Percentiles rank a stretch among this genome's conserved stretches.
phyloP scores from a whole-genome alignment of 176 grass and related monocot genomes.

The Aegilops longissima region DNA sequence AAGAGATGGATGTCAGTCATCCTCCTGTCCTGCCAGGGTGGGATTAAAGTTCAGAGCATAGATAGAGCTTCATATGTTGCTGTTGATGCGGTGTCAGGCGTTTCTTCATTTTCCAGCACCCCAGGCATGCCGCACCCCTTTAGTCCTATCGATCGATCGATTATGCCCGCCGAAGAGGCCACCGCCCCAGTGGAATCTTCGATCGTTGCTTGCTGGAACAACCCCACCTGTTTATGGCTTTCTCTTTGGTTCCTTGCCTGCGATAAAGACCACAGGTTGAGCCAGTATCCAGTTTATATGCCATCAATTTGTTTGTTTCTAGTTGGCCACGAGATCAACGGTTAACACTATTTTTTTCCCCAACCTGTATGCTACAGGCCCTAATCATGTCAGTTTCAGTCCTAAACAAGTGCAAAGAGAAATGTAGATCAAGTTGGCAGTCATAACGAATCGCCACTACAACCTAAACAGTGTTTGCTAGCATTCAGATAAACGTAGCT shows the following conservation, averaged over 20 bases:
- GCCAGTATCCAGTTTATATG: not conserved
- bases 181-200: no score
- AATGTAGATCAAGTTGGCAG: not conserved
- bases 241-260: not conserved
- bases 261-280: not conserved
- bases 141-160: not conserved
- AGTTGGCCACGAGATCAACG: not conserved
- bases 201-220: not conserved
- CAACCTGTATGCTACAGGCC: not conserved
- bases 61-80: not conserved
- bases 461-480: not conserved
- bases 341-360: not conserved
- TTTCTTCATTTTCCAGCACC: not conserved
- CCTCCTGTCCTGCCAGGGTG: not conserved
- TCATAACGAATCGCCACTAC: not conserved
- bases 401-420: not conserved
- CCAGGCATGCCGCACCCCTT: not conserved
- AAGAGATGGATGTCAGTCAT: no score
- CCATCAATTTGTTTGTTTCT: not conserved
- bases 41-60: not conserved
- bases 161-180: no score
- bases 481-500: not conserved
- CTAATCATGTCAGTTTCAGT: not conserved
- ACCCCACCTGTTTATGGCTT: not conserved
- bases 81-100: not conserved